Conservation (phyloP, 306 rosid genomes). For the Trifolium pratense region DNA sequence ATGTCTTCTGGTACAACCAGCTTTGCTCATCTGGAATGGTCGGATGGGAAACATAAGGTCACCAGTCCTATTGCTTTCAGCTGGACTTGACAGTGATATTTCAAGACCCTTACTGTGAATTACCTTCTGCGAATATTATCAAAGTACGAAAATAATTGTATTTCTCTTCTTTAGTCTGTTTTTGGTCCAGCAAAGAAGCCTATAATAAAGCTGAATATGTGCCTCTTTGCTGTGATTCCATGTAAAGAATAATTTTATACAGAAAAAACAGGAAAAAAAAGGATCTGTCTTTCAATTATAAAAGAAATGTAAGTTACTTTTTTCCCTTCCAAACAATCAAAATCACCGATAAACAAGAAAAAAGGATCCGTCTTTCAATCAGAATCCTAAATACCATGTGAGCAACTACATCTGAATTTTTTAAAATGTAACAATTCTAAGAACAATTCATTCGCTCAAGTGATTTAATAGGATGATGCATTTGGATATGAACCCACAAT, state of each 20-base stretch:
- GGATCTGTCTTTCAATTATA: not conserved
- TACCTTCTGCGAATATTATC: conserved; percentile 24
- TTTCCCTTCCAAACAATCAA: not conserved
- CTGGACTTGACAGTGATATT: conserved; percentile 60
- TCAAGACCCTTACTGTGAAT: conserved; percentile 32
- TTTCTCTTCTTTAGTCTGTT: conserved; percentile 22
- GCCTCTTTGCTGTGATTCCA: conserved; percentile 26
- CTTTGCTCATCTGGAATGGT: conserved; percentile 81
- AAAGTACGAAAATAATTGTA: conserved; percentile 27
- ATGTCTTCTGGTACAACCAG: conserved; percentile 64
- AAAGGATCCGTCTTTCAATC: not conserved
- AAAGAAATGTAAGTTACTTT: not conserved
- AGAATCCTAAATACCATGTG: conserved; percentile 17
- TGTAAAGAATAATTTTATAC: conserved; percentile 42
- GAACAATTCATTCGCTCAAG: conserved; percentile 7
- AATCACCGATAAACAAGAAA: not conserved
- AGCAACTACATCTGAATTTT: not conserved
- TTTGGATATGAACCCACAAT: conserved; percentile 2
- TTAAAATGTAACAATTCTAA: not conserved
- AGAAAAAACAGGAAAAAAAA: conserved; percentile 26
- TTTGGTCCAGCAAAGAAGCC: conserved; percentile 37
- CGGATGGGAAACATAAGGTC: conserved; percentile 81
- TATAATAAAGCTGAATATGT: conserved; percentile 27
- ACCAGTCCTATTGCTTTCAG: conserved; percentile 80
- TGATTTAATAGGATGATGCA: conserved; percentile 6